Evolutionary conservation across 345 rosid genomes (phyloP).

Genomic region (Lumnitzera racemosa): DNA sequence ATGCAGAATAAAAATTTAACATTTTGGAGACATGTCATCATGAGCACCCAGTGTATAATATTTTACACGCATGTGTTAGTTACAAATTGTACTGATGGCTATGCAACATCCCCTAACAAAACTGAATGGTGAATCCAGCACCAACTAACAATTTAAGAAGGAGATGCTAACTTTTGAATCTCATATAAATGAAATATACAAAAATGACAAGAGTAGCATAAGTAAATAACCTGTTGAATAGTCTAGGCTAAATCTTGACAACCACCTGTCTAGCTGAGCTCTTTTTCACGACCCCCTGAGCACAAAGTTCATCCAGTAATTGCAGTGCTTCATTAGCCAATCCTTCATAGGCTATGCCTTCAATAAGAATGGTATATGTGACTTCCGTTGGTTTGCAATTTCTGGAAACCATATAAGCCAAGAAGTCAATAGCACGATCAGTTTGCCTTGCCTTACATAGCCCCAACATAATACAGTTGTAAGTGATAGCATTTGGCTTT

Average conservation of each 20-base stretch:
- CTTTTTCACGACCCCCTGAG: conserved; percentile 56
- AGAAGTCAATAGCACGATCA: conserved; percentile 73
- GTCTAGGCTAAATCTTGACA: conserved; percentile 26
- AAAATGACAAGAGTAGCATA: too few relatives aligned
- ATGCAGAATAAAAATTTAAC: too few relatives aligned
- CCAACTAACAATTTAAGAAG: too few relatives aligned
- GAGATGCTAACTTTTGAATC: too few relatives aligned
- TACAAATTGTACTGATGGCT: too few relatives aligned
- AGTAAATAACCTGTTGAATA: too few relatives aligned
- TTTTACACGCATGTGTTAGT: too few relatives aligned
- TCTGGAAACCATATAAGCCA: conserved; percentile 66
- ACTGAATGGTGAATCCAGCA: too few relatives aligned
- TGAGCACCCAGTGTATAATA: too few relatives aligned
- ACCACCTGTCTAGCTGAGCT: conserved; percentile 65
- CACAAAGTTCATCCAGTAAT: conserved; percentile 57
- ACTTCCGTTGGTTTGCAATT: conserved; percentile 74
- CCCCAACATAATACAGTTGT: conserved; percentile 65
- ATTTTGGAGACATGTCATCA: too few relatives aligned
- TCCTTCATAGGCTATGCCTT: conserved; percentile 82
- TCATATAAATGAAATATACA: too few relatives aligned
- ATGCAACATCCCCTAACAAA: too few relatives aligned
- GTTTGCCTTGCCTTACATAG: conserved; percentile 72
- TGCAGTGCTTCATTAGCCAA: conserved; percentile 69
- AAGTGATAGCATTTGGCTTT: conserved; percentile 57
- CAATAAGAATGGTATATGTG: conserved; percentile 73